Base-by-base conservation (phyloP, 2,329 filamentous ascomycete species). In the Aspergillus tubingensis region DNA sequence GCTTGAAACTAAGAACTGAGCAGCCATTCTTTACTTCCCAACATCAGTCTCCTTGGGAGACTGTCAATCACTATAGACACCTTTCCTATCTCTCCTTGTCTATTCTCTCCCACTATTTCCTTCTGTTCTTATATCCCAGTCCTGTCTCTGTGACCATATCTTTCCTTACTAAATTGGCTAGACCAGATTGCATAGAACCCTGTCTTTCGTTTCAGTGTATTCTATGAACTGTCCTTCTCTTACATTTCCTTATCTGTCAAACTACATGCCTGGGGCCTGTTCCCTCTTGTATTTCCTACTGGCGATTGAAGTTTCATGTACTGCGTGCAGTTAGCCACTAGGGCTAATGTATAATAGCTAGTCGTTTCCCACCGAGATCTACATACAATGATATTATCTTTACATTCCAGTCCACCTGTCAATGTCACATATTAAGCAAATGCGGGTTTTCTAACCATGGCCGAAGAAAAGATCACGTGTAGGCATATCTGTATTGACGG, bases 1-100 rank as follows among this genome's bases (percentile, higher is more conserved):
- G 8, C 72, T 78, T 17, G 75, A 77, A 61, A 65, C 65, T 11
- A 75, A 74, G 39, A 64, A 67, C 30, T 67, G 63, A 50, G 41
- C 32, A 13, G n/a, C 59, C 54, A 58, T 47, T 30, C 44, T 39
- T 51, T 21, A 47, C 19, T 43, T 39, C 30, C n/a, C n/a, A 50
- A n/a, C 25, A 39, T 11, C 27, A 27, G 27, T 50, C 30, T 30
- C 25, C 8, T n/a, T n/a, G 56, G 25, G 43, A 60, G 23, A n/a
- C 49, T 48, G 23, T 59, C 36, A 36, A 36, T 61, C 32, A 60
- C 15, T 57, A 36, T 27, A 51, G 57, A 54, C 4, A 36, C 23
- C 3, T 59, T 57, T 55, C 21, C 21, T 5, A 44, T 25, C 52
- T 54, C 36, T 52, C 13, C 36, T 38, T 61, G 8, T 5, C 8